Conservation (phyloP, 2,329 filamentous ascomycete genomes). For the Cylindrodendrum hubeiense region DNA sequence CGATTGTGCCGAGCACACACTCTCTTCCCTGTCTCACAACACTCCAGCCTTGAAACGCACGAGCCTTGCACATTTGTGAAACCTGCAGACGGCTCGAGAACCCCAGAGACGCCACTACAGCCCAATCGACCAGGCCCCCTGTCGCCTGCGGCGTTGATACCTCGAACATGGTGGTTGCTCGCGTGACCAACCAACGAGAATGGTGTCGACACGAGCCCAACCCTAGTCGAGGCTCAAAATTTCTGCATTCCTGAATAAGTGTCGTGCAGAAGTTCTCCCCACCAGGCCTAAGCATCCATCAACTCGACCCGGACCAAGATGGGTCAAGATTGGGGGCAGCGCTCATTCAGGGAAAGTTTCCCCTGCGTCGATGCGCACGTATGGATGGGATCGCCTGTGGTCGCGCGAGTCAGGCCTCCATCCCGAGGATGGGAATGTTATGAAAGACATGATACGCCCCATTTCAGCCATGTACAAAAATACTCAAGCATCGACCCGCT, state of each 20-base stretch:
- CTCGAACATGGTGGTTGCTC: slow-evolving; percentile 6
- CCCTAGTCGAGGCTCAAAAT: slow-evolving; percentile 17
- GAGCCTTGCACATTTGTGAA: not conserved
- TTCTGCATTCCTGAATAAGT: slow-evolving; percentile 14
- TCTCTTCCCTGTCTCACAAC: not conserved
- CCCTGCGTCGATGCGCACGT: not conserved
- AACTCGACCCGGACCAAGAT: not conserved
- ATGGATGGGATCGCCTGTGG: not conserved
- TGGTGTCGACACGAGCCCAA: slow-evolving; percentile 3
- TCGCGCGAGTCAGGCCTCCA: not conserved
- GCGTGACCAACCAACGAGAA: slow-evolving; percentile 12
- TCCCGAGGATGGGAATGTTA: no score
- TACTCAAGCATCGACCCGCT: not conserved
- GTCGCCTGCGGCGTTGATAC: slow-evolving; percentile 3
- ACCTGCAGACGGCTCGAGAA: slow-evolving; percentile 15
- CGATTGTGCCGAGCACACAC: not conserved
- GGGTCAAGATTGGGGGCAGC: not conserved
- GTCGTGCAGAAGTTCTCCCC: slow-evolving; percentile 12
- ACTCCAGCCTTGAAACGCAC: not conserved
- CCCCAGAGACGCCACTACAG: slow-evolving; percentile 5
- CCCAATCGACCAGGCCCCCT: slow-evolving; percentile 3
- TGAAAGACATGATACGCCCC: not conserved
- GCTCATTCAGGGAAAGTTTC: not conserved
- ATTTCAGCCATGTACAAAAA: not conserved
- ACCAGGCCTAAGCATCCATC: not conserved